Base-by-base conservation (phyloP, 1,284 basidiomycete genomes). In the Taiwanofungus camphoratus region DNA sequence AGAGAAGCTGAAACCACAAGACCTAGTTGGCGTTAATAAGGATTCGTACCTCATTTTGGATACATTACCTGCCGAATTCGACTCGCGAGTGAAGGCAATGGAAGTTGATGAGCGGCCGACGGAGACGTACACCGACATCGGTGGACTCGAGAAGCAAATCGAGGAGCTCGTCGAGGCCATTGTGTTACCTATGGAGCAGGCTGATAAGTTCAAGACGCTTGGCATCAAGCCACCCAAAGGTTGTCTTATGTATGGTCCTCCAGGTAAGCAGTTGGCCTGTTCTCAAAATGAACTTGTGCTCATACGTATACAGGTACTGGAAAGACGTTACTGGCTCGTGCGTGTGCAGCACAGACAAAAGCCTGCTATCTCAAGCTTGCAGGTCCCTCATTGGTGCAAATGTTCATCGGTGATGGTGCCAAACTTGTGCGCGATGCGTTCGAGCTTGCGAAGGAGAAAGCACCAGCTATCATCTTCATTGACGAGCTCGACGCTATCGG, bases 21-120 rank as follows among this genome's bases (percentile, higher is more conserved):
- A 98, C 68, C 77, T 99, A 44, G 96, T 99, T 56, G 95, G 95
- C 52, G 95, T 99, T 40, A 99, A 99, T 74, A 99, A 99, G 67
- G 95, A 99, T 65, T 97, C 92, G n/a, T 99, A 99, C 62, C 80
- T 99, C 49, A 80, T 99, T 34, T 78, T 99, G 22, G 95, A 99
- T 66, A 95, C 81, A 38, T 68, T 89, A 3, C 85, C 85, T 5
- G 69, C 78, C 48, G 86, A 89, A 58, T 89, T 83, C 63, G 86
- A 89, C 56, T 82, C 81, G 26, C 69, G 86, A 45, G 86, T 89
- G 41, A 87, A 87, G 63, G 86, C 86, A 2, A 99, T 99, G 94
- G 92, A 98, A 62, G 96, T 89, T 1, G 86, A 89, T 54, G 86
- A 88, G 65, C 67, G 79, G 49, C 85, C 86, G 16, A 87, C 85